Conservation (phyloP, 805 yeast species). For the Nakazawaea wyomingensis region DNA sequence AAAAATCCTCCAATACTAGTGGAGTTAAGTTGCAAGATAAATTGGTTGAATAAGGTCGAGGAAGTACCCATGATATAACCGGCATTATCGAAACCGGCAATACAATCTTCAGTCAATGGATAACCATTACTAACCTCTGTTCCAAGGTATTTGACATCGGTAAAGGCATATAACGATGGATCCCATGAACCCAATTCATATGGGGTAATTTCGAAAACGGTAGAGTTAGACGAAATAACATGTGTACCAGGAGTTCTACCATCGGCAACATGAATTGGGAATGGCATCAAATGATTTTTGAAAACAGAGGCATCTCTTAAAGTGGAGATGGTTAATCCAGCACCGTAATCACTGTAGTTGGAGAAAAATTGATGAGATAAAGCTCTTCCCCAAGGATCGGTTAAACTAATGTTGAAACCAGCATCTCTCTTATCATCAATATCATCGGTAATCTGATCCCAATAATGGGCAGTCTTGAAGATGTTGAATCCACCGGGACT, state of each 20-base stretch:
- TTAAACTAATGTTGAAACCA: slow-evolving; percentile 61
- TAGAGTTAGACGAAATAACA: slow-evolving; percentile 59
- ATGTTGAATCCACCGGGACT: slow-evolving; percentile 60
- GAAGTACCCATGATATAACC: slow-evolving; percentile 83
- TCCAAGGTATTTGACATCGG: slow-evolving; percentile 67
- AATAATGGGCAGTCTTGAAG: slow-evolving; percentile 44
- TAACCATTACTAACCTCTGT: slow-evolving; percentile 56
- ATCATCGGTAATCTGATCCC: slow-evolving; percentile 49
- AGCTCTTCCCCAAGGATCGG: slow-evolving; percentile 80
- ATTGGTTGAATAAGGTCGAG: slow-evolving; percentile 70
- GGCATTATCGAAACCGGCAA: slow-evolving; percentile 71
- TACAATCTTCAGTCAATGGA: slow-evolving; percentile 45
- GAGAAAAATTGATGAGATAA: slow-evolving; percentile 71
- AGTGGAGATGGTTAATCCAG: slow-evolving; percentile 53
- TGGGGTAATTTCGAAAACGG: slow-evolving; percentile 60
- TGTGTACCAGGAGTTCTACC: slow-evolving; percentile 60
- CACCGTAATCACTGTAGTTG: slow-evolving; percentile 54
- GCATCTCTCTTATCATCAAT: slow-evolving; percentile 50
- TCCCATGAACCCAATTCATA: slow-evolving; percentile 88
- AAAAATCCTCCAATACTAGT: slow-evolving; percentile 45
- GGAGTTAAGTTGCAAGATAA: slow-evolving; percentile 52
- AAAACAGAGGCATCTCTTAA: slow-evolving; percentile 59
- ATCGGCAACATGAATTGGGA: slow-evolving; percentile 61
- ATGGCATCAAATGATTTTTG: slow-evolving; percentile 60
- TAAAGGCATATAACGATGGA: slow-evolving; percentile 59